Evolutionary conservation across 192 early-diverging fungal species (phyloP).

Genomic region (Backusella morwellensis): DNA sequence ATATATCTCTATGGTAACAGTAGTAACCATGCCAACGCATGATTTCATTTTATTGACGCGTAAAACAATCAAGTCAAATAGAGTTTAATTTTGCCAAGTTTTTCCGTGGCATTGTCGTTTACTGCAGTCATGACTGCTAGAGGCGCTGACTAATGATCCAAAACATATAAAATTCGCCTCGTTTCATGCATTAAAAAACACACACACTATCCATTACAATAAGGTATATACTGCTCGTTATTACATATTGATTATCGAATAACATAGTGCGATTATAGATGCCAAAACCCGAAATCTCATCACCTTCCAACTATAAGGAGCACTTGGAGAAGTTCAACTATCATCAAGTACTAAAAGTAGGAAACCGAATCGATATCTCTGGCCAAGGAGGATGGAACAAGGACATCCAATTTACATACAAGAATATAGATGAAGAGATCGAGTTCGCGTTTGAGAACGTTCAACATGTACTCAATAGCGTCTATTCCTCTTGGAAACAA

Average conservation of each 20-base stretch:
- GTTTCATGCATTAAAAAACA: neutral
- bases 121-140: neutral
- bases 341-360: conserved; percentile 8
- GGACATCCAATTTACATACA: conserved; percentile 6
- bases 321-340: neutral
- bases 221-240: neutral
- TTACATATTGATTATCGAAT: neutral
- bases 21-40: too few relatives aligned
- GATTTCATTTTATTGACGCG: too few relatives aligned
- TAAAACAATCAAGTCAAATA: too few relatives aligned
- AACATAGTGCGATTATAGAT: neutral
- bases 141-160: neutral
- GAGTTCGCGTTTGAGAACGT: neutral
- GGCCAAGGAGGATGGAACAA: conserved; percentile 14
- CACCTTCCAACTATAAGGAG: neutral
- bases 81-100: too few relatives aligned
- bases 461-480: neutral
- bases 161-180: neutral
- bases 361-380: conserved; percentile 8
- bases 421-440: neutral
- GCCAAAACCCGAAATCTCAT: neutral
- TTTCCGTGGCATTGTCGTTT: too few relatives aligned
- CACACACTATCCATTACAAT: neutral
- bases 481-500: neutral
- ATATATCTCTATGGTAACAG: too few relatives aligned